Conservation (phyloP, 306 rosid genomes). For the Castanospermum australe region DNA sequence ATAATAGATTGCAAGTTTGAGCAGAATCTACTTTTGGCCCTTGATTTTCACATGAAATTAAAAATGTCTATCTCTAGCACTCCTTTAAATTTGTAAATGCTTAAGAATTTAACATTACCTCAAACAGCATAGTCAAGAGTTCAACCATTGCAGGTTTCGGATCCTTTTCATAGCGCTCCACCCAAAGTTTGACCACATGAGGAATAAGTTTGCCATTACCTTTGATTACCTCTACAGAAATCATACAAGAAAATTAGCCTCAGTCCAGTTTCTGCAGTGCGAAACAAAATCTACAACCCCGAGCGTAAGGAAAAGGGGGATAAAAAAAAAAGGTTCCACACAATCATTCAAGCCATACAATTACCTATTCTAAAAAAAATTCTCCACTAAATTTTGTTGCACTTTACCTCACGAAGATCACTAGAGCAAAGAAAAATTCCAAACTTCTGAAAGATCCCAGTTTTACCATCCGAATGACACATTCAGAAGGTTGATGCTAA, state of each 20-base stretch:
- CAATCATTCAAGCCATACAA: neutral
- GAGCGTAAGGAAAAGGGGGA: neutral
- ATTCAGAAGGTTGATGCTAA: neutral
- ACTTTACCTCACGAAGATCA: neutral
- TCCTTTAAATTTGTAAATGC: constrained; percentile 11
- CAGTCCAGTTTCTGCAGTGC: neutral
- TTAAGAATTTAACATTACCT: constrained; percentile 46
- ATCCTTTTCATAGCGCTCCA: constrained; percentile 81
- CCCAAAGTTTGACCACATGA: constrained; percentile 82
- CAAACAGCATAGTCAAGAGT: constrained; percentile 81
- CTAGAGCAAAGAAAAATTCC: neutral
- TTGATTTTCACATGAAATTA: constrained; percentile 9
- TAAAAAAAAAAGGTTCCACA: neutral
- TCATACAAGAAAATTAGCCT: constrained; percentile 26
- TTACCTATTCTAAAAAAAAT: neutral
- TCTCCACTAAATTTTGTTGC: neutral
- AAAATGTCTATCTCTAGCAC: neutral
- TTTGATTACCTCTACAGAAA: constrained; percentile 75
- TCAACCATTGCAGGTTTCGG: constrained; percentile 77
- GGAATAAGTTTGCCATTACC: constrained; percentile 75
- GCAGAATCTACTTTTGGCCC: neutral
- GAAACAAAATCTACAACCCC: constrained; percentile 13
- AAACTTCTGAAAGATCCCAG: neutral
- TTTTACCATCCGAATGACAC: neutral
- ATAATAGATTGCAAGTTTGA: neutral